phyloP scores from a whole-genome alignment of 2,329 filamentous ascomycete species.

The Penicillium sp. region DNA sequence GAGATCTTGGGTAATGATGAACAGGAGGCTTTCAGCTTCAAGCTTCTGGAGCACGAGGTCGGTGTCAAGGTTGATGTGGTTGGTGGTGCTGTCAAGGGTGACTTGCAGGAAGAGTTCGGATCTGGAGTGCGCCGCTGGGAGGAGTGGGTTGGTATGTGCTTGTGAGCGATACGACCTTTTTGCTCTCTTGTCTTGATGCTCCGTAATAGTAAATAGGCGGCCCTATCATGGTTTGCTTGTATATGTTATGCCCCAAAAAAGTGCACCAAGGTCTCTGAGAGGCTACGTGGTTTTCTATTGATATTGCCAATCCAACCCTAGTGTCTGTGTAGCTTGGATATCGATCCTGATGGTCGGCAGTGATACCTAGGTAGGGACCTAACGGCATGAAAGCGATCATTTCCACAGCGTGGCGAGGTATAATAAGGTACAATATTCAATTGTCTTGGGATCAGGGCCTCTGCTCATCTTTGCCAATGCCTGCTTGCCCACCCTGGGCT shows the following conservation, averaged over 20 bases:
- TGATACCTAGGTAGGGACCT: neutral
- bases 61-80: slow-evolving; percentile 74
- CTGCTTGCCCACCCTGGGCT: slow-evolving; percentile 26
- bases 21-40: slow-evolving; percentile 73
- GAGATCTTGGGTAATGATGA: slow-evolving; percentile 83
- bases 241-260: neutral
- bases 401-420: slow-evolving; percentile 26
- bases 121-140: slow-evolving; percentile 82
- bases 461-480: slow-evolving; percentile 27
- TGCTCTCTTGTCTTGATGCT: neutral
- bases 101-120: slow-evolving; percentile 51
- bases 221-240: neutral
- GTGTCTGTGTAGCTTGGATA: slow-evolving; percentile 11
- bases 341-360: slow-evolving; percentile 16
- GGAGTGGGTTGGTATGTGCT: slow-evolving; percentile 77
- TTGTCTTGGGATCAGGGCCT: neutral
- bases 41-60: slow-evolving; percentile 73
- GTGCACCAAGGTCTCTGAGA: neutral
- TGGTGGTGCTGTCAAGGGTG: slow-evolving; percentile 65
- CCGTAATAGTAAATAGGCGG: slow-evolving; percentile 2
- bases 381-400: slow-evolving; percentile 10
- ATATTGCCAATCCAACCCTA: slow-evolving; percentile 12
- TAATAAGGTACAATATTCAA: slow-evolving; percentile 21
- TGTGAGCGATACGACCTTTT: slow-evolving; percentile 44
- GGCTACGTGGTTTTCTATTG: neutral